A percentile compares a stretch with the other conserved stretches of the same genome.
phyloP scores from a whole-genome alignment of 1,284 basidiomycete genomes.

The Polyporus tsugae region DNA sequence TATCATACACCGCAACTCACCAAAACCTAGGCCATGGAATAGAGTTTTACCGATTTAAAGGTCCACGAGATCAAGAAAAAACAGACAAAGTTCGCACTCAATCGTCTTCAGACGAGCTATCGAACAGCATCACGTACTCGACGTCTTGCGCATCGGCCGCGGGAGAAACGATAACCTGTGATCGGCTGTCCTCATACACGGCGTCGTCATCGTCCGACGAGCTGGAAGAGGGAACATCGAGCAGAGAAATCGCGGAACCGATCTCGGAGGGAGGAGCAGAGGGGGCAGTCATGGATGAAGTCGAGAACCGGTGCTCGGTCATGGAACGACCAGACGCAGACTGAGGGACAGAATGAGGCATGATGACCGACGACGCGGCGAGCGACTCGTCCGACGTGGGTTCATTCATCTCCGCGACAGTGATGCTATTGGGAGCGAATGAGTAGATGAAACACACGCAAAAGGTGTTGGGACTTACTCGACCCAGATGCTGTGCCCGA shows the following conservation, averaged over 20 bases:
- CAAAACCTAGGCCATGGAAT: not conserved
- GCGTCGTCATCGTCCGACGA: constrained; percentile 51
- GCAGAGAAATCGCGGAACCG: constrained; percentile 63
- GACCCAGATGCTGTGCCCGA: constrained; percentile 81
- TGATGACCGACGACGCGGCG: constrained; percentile 73
- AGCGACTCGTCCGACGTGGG: constrained; percentile 53
- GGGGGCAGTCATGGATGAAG: constrained; percentile 41
- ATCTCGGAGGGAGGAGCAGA: constrained; percentile 53
- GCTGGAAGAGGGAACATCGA: constrained; percentile 63
- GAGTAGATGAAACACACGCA: constrained; percentile 15
- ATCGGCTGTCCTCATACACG: constrained; percentile 67
- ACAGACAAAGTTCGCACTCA: constrained; percentile 27
- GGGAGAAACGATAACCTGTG: constrained; percentile 47
- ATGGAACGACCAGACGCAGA: constrained; percentile 29
- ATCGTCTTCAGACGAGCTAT: constrained; percentile 64
- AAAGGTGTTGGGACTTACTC: constrained; percentile 55
- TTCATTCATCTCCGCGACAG: constrained; percentile 61
- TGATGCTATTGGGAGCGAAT: constrained; percentile 56
- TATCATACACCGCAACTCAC: constrained; percentile 15
- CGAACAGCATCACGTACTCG: constrained; percentile 78
- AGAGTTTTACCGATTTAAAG: not conserved
- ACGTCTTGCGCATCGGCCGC: constrained; percentile 44
- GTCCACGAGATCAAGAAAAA: not conserved
- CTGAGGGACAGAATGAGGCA: constrained; percentile 57
- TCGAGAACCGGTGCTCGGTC: constrained; percentile 32